Evolutionary conservation across 441 rosid genomes (phyloP), one percentile per base, ranked within the genome.

Genomic region (Kokia cookei): DNA sequence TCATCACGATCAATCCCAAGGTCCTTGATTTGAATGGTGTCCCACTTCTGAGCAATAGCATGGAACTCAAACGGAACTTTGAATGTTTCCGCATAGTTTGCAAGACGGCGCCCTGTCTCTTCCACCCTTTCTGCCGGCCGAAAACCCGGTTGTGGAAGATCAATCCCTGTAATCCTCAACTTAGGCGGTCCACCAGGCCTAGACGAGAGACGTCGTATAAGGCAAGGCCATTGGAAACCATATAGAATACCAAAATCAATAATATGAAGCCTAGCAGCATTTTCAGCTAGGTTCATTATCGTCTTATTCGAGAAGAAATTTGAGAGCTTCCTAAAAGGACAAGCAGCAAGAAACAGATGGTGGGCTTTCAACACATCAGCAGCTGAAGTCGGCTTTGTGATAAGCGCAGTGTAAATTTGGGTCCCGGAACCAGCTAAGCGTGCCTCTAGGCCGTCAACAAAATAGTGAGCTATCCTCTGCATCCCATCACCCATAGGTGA

Each of bases 161-260:
- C 89, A 1, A 83, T 79, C 72, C 86, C 86, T 3, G 86, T 85
- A 50, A 85, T 82, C 68, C 77, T 81, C 62, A 85, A 68, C 70
- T 71, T 80, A 50, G 85, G 89, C 65, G 86, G 80, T 63, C 89
- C 89, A 48, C 77, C 78, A 15, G 53, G 53, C 62, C 73, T 71
- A 19, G 81, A 74, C 12, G 88, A 79, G 77, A 85, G 89, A 27
- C 80, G 85, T 4, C 74, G 75, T 53, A 85, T 83, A 72, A 85
- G 82, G 77, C 84, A 85, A 51, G 89, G 89, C 89, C 89, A 85
- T 19, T 75, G 89, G 47, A 85, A 85, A 48, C 89, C 89, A 22
- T 85, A 85, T 27, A 75, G 66, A 65, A 81, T 78, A 54, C 89
- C 89, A 17, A 85, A 85, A 75, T 85, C 89, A 67, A 85, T 69